A percentile compares a stretch with the other conserved stretches of the same genome.
phyloP scores from a whole-genome alignment of 805 yeast genomes.

The Zygoascus ofunaensis region DNA sequence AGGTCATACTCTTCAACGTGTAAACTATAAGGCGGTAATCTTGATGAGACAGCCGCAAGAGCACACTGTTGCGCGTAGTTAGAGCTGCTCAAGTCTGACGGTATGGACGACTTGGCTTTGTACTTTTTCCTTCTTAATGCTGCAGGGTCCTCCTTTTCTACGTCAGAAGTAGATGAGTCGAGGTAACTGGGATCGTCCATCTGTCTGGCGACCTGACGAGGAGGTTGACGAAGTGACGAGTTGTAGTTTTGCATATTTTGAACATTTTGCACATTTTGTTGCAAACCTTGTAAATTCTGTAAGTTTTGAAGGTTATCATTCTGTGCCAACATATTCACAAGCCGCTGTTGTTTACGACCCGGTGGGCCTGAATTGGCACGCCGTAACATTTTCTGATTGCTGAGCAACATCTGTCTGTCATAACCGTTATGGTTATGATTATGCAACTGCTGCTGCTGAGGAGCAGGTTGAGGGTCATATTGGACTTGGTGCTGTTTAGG shows the following conservation, averaged over 20 bases:
- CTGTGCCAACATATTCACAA: too few relatives aligned
- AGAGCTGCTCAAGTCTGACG: conserved; percentile 28
- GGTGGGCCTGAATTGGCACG: neutral
- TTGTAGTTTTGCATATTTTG: neutral
- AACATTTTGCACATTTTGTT: neutral
- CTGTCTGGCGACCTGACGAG: neutral
- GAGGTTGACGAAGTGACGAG: neutral
- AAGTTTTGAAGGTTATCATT: too few relatives aligned
- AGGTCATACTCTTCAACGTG: conserved; percentile 30
- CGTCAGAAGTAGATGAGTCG: conserved; percentile 1
- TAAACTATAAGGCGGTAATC: conserved; percentile 31
- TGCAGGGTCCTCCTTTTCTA: conserved; percentile 8
- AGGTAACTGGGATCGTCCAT: neutral
- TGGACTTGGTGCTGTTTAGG: neutral
- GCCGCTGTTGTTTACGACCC: neutral
- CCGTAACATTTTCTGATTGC: neutral
- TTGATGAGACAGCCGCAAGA: conserved; percentile 33
- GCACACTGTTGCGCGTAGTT: conserved; percentile 33
- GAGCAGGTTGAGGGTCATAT: neutral
- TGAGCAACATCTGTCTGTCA: neutral
- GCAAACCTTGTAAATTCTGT: too few relatives aligned
- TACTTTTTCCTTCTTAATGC: conserved; percentile 17
- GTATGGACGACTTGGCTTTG: conserved; percentile 33
- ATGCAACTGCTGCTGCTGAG: neutral
- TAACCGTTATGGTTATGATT: too few relatives aligned